These are phyloP conservation scores for Punica granatum DNA, from an alignment of 345 rosid species.

Conservation along the genomic window DNA sequence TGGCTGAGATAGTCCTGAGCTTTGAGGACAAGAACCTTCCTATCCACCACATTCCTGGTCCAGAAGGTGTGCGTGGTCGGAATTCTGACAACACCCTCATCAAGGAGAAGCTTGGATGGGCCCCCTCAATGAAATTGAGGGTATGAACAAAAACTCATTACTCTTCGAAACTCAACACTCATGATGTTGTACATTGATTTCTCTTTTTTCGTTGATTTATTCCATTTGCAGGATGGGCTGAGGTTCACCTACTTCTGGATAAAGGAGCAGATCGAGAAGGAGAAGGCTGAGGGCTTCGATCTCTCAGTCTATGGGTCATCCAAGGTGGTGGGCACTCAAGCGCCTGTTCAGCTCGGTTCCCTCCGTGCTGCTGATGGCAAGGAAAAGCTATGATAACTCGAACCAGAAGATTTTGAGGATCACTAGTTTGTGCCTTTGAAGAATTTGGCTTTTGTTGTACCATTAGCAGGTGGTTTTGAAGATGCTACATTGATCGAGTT, in stretches of 20 bases:
- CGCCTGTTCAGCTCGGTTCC: slow-evolving; percentile 91
- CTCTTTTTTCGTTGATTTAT: background rate
- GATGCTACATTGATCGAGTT: background rate
- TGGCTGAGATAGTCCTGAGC: slow-evolving; percentile 95
- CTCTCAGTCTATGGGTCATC: slow-evolving; percentile 78
- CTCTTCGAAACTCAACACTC: background rate
- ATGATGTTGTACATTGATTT: background rate
- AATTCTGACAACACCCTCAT: slow-evolving; percentile 96
- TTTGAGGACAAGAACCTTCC: slow-evolving; percentile 85
- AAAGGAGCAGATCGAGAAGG: slow-evolving; percentile 91
- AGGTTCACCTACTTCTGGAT: slow-evolving; percentile 94
- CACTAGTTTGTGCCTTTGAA: background rate
- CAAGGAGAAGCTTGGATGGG: slow-evolving; percentile 99
- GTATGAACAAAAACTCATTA: slow-evolving; percentile 15
- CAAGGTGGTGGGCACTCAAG: slow-evolving; percentile 98
- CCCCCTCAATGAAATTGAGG: slow-evolving; percentile 93
- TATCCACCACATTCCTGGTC: slow-evolving; percentile 95
- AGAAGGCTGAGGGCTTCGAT: slow-evolving; percentile 73
- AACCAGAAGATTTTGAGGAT: background rate
- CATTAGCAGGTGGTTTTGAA: background rate
- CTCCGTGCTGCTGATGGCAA: slow-evolving; percentile 94
- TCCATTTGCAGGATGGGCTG: slow-evolving; percentile 67
- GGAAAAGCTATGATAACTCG: slow-evolving; percentile 24
- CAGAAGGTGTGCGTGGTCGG: slow-evolving; percentile 99
- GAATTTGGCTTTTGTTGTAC: background rate